Evolutionary conservation across 148 eudicot species (phyloP), one percentile per base, ranked within the genome.

Genomic region (Vaccinium macrocarpon): DNA sequence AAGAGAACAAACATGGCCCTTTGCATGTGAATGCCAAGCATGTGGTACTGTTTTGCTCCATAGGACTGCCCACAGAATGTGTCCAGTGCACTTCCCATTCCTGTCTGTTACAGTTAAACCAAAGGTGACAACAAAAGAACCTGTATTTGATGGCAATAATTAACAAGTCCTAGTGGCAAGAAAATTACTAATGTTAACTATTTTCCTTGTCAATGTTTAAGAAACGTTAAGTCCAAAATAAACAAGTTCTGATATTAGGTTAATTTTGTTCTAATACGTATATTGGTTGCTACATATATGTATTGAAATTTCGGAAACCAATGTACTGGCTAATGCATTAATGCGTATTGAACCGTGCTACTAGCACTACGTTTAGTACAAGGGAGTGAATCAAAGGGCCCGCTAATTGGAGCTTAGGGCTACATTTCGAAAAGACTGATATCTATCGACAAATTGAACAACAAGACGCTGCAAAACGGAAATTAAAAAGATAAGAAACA

Each of bases 21-120:
- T 70, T 93, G 93, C 90, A 82, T 88, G 86, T 91, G 89, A 71
- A 93, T 88, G 10, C 95, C 95, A 49, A 93, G 88, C 89, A 90
- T 76, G 42, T 89, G 90, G 87, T 93, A 91, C 52, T 93, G 91
- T 57, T 85, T 86, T 19, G 92, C 92, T n/a, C 92, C 92, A 56
- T 85, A 90, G 14, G 91, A 86, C 71, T 88, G 95, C 3, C 95
- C 95, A 84, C 95, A 93, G 42, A 91, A 90, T 46, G 95, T 93
- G 76, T 93, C 95, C 55, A 93, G 21, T 48, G 95, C 92, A 76
- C 88, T 82, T 46, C 78, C 90, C 93, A 93, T 89, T 85, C 95
- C 95, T n/a, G 42, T 57, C 95, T 93, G 68, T 9, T 35, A 35
- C 38, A 35, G 38, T 35, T 15, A 68, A 68, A 68, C 73, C 35